Base-by-base conservation (phyloP, 306 rosid genomes). In the Lathyrus aphaca region DNA sequence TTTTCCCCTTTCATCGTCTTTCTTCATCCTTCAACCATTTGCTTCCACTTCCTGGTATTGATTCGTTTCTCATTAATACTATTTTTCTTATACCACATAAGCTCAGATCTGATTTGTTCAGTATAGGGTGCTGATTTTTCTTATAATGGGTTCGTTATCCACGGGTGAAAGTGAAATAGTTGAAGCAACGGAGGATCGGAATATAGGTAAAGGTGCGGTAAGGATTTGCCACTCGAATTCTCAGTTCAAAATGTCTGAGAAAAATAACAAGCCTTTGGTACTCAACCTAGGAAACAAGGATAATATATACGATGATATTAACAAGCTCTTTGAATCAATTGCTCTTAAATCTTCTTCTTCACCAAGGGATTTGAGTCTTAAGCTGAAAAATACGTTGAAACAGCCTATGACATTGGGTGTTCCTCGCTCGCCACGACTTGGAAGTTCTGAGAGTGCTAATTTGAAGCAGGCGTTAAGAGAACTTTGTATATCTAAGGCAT, bases 401-500 rank as follows among this genome's bases (percentile, higher is more conserved):
- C 91, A 79, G 89, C 92, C 97, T 54, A 86, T 88, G 49, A 66
- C 88, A 43, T 62, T 81, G 53, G 90, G 91, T 18, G 83, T 80
- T 66, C 46, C 95, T 64, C 86, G 79, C 15, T 83, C 97, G 29
- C 95, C 94, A 3, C 88, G 89, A 69, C 56, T 77, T 71, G 92
- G 93, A 15, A 53, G 56, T 78, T 82, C 92, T 44, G 97, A 88
- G 59, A 76, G 90, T 43, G 89, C 80, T 23, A 88, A 80, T 69
- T 72, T 94, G 75, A 94, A 94, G 86, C 99, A 91, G 75, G 99
- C 99, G 9, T 81, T 94, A 48, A 88, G 99, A 80, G 99, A 94
- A 69, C 85, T 82, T 18, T 87, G 90, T 66, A 83, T 94, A 81
- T 86, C 99, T 10, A 94, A 94, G 91, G 99, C 99, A 40, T 90